Evolutionary conservation across 2,329 filamentous ascomycete species (phyloP).

Genomic region (Ophiocordyceps camponoti-floridani): DNA sequence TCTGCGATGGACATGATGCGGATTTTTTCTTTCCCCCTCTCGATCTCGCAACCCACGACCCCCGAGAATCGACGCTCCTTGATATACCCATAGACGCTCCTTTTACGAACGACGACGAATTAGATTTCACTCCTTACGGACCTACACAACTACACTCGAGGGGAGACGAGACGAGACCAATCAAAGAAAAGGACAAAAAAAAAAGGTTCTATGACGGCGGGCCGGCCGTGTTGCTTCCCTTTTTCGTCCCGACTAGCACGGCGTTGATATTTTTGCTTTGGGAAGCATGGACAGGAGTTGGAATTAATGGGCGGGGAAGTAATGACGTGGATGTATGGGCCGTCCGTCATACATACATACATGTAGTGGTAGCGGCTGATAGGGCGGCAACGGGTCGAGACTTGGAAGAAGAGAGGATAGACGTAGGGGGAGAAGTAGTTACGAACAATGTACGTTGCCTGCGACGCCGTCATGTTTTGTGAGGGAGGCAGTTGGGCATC

Average conservation of each 20-base stretch:
- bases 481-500: too few species aligned
- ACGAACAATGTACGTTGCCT: too few species aligned
- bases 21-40: too few species aligned
- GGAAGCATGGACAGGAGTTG: background rate
- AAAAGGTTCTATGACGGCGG: conserved; percentile 2
- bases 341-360: too few species aligned
- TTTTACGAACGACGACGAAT: conserved; percentile 15
- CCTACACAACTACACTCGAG: background rate
- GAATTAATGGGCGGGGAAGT: background rate
- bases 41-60: background rate
- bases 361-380: background rate
- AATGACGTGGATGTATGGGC: too few species aligned
- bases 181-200: too few species aligned
- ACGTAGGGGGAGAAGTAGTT: too few species aligned
- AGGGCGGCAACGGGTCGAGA: too few species aligned
- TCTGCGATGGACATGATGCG: background rate
- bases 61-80: conserved; percentile 10
- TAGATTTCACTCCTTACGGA: conserved; percentile 8
- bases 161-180: too few species aligned
- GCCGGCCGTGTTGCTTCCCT: background rate
- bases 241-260: background rate
- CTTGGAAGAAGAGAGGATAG: too few species aligned
- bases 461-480: too few species aligned
- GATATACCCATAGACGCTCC: conserved; percentile 12
- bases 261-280: background rate